Percentiles rank a stretch among this genome's conserved stretches.
Evolutionary conservation across 1,284 basidiomycete species (phyloP).

Genomic region (Kwoniella shivajii): DNA sequence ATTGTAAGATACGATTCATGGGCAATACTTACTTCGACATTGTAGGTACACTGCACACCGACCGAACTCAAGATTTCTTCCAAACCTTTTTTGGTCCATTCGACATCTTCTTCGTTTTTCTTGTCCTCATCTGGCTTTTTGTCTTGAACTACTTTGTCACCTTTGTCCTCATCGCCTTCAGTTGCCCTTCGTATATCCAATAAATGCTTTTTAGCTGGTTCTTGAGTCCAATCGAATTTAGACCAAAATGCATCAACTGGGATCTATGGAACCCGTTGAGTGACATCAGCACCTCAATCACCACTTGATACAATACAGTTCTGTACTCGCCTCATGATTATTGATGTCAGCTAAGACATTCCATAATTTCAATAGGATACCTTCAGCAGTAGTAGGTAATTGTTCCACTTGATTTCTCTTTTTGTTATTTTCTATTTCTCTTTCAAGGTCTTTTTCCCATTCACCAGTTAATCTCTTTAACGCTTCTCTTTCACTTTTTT

Average conservation of each 20-base stretch:
- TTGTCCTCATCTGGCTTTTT: not conserved
- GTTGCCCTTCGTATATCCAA: conserved; percentile 10
- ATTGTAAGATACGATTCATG: not conserved
- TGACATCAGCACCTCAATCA: not conserved
- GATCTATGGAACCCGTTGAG: conserved; percentile 14
- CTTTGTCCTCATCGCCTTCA: conserved; percentile 2
- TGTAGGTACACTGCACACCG: conserved; percentile 41
- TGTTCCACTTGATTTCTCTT: conserved; percentile 15
- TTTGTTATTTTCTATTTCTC: conserved; percentile 23
- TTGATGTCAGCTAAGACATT: conserved; percentile 36
- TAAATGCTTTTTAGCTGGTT: conserved; percentile 28
- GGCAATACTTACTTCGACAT: conserved; percentile 30
- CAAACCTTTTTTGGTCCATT: conserved; percentile 41
- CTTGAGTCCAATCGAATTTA: conserved; percentile 36
- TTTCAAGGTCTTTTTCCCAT: conserved; percentile 20
- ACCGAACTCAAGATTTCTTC: conserved; percentile 38
- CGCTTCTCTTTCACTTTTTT: conserved; percentile 36
- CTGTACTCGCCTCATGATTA: conserved; percentile 33
- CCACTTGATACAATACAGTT: not conserved
- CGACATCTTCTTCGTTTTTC: conserved; percentile 17
- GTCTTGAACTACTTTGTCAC: not conserved
- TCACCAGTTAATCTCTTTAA: conserved; percentile 35
- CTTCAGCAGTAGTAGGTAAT: conserved; percentile 27
- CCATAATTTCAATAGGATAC: conserved; percentile 40
- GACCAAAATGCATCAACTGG: conserved; percentile 36